Evolutionary conservation across 495 filamentous ascomycete species (phyloP).

Genomic region (Diplogelasinospora grovesii): DNA sequence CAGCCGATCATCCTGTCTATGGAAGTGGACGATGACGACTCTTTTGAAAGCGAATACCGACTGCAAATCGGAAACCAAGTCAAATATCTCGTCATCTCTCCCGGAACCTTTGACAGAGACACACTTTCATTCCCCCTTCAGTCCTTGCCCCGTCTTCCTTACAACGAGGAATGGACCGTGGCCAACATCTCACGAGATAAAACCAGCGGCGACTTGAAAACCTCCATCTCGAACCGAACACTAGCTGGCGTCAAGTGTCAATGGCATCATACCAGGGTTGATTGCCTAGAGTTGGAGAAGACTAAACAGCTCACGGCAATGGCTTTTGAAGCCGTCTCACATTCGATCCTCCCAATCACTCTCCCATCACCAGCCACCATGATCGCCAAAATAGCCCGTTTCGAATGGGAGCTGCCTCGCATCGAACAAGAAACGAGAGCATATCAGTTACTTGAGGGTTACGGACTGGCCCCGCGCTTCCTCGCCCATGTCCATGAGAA

Average conservation of each 20-base stretch:
- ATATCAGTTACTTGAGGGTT: conserved; percentile 22
- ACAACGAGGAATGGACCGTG: conserved; percentile 8
- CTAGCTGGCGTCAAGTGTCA: conserved; percentile 2
- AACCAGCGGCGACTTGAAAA: neutral
- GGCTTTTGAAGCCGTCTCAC: neutral
- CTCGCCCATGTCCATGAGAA: conserved; percentile 30
- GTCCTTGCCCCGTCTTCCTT: no score
- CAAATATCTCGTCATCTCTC: no score
- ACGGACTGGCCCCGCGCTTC: conserved; percentile 21
- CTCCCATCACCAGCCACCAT: conserved; percentile 7
- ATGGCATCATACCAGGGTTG: neutral
- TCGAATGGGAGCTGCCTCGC: conserved; percentile 16
- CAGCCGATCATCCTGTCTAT: no score
- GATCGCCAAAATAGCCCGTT: conserved; percentile 15
- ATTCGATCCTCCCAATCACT: conserved; percentile 16
- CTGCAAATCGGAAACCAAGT: no score
- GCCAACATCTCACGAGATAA: conserved; percentile 4
- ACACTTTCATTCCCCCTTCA: no score
- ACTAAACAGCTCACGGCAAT: conserved; percentile 1
- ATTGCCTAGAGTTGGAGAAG: conserved; percentile 3
- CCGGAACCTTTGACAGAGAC: no score
- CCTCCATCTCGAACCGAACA: neutral
- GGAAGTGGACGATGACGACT: no score
- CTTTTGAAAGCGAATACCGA: no score
- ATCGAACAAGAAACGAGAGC: conserved; percentile 19